These are phyloP conservation scores for Cercospora janseana DNA, from an alignment of 2,329 filamentous ascomycete species.

Conservation along the genomic window DNA sequence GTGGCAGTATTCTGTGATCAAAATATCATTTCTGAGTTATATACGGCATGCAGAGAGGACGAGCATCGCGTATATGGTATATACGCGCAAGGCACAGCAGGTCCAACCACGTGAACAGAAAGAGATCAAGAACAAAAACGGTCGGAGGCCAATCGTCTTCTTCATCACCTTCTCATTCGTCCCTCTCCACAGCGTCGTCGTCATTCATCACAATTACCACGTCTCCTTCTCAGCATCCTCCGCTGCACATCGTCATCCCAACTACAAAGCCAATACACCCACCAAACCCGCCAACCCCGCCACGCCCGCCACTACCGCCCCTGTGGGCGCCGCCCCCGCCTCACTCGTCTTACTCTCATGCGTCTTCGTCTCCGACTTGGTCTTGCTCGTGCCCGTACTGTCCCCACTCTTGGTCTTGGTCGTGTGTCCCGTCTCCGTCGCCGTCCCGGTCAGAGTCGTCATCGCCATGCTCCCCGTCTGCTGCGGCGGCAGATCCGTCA, in stretches of 20 bases:
- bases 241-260: not conserved
- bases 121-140: too few relatives aligned
- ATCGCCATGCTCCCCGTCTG: not conserved
- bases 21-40: too few relatives aligned
- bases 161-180: too few relatives aligned
- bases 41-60: too few relatives aligned
- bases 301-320: slow-evolving; percentile 31
- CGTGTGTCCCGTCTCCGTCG: not conserved
- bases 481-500: not conserved
- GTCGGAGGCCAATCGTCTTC: too few relatives aligned
- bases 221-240: too few relatives aligned
- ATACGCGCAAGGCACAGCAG: too few relatives aligned
- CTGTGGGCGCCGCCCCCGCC: slow-evolving; percentile 22
- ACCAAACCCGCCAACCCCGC: slow-evolving; percentile 14
- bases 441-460: not conserved
- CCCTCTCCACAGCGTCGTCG: too few relatives aligned
- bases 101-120: too few relatives aligned
- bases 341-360: slow-evolving; percentile 43
- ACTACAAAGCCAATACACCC: slow-evolving; percentile 12
- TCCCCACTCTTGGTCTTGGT: slow-evolving; percentile 44
- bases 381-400: not conserved
- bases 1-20: too few relatives aligned
- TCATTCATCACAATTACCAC: too few relatives aligned
- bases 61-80: too few relatives aligned
- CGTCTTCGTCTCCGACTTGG: slow-evolving; percentile 44